Evolutionary conservation across 768 basidiomycete species (phyloP), one percentile per base, ranked within the genome.

Genomic region (Trametes cinnabarina): DNA sequence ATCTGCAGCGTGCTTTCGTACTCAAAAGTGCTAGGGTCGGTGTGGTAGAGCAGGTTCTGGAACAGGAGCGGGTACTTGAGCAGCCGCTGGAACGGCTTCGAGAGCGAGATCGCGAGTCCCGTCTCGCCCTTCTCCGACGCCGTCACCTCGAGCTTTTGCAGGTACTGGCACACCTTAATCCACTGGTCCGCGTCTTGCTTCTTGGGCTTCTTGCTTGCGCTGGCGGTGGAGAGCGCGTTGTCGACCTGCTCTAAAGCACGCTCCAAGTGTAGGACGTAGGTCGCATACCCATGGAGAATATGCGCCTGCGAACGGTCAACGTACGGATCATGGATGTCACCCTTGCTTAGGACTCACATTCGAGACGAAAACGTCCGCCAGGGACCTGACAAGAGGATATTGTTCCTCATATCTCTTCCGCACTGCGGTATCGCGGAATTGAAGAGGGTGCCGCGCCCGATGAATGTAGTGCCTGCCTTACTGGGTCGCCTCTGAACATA

Each of bases 31-130:
- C 92, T 94, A 2, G 97, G 94, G 66, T 99, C 97, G 17, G 96
- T 97, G 74, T 94, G 92, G 75, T 90, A 98, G 53, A 98, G 84
- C 15, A 98, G 81, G 71, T 97, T 97, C 74, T 99, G 97, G 76
- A 98, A 98, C 46, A 99, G 83, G 32, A 99, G 81, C 4, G 97
- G 97, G 71, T 98, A 97, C 71, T 98, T 98, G 69, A 97, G 84
- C 32, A 98, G 78, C 40, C 96, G 85, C 69, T 98, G 96, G 76
- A 99, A 97, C 2, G 97, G 96, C 71, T 98, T 98, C 19, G 93
- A 95, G 10, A 98, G 79, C 0, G 92, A 92, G 69, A 99, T 99
- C 34, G 93, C 90, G 54, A 99, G 79, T 3, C 94, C 94, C 1
- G 92, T 94, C 76, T 98, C 96, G 56, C 94, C 95, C 68, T 89